phyloP scores from a whole-genome alignment of 2,329 filamentous ascomycete genomes.

The Ascochyta viciae-villosae region DNA sequence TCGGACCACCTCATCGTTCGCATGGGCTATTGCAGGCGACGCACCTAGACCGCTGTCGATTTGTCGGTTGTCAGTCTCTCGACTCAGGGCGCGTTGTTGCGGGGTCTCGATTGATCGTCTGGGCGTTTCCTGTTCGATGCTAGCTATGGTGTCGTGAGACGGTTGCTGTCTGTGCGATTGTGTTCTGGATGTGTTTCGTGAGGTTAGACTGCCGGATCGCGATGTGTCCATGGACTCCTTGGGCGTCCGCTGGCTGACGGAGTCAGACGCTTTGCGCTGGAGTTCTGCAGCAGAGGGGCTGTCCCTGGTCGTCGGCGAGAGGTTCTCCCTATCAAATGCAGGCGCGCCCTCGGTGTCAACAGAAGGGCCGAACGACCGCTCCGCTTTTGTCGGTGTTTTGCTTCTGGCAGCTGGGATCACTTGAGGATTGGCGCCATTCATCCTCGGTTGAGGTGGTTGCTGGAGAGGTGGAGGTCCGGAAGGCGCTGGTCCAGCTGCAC shows the following conservation, averaged over 20 bases:
- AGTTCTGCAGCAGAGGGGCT: conserved; percentile 37
- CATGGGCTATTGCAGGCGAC: conserved; percentile 66
- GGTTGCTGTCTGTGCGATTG: conserved; percentile 62
- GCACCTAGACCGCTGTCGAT: conserved; percentile 66
- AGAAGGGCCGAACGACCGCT: conserved; percentile 55
- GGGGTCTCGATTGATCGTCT: conserved; percentile 43
- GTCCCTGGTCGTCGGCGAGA: conserved; percentile 55
- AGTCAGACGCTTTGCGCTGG: conserved; percentile 42
- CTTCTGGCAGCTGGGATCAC: conserved; percentile 43
- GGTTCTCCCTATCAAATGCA: conserved; percentile 56
- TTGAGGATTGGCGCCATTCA: conserved; percentile 48
- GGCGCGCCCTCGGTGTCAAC: conserved; percentile 50
- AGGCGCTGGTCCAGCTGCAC: conserved; percentile 66
- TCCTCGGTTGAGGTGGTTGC: conserved; percentile 65
- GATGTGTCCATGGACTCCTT: conserved; percentile 48
- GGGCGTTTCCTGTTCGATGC: conserved; percentile 53
- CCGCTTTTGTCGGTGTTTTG: conserved; percentile 60
- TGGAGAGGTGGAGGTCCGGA: conserved; percentile 70
- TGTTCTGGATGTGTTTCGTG: conserved; percentile 48
- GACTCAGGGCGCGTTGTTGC: conserved; percentile 38
- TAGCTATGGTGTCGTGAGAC: conserved; percentile 64
- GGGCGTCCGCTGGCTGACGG: conserved; percentile 34
- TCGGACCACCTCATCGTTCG: conserved; percentile 78
- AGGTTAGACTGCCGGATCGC: conserved; percentile 43
- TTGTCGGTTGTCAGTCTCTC: conserved; percentile 53